Conservation (phyloP, 2,329 filamentous ascomycete species). For the Ophiostoma montium region DNA sequence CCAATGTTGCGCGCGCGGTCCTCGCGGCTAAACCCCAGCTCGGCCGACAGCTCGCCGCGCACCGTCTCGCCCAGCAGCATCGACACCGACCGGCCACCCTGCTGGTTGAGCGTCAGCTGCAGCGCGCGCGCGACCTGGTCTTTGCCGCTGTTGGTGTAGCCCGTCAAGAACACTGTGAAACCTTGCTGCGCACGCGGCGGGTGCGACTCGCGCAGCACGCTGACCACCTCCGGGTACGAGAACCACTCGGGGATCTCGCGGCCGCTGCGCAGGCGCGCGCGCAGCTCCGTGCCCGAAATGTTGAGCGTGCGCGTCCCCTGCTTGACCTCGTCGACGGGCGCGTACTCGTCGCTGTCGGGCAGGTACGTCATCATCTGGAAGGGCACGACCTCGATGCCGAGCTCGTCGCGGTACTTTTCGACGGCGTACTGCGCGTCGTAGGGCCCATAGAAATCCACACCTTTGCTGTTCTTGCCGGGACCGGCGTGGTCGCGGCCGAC, state of each 20-base stretch:
- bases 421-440: conserved; percentile 96
- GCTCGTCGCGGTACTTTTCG: conserved; percentile 90
- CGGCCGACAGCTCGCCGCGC: conserved; percentile 79
- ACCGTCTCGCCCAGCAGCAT: conserved; percentile 93
- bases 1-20: conserved; percentile 92
- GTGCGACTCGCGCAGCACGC: conserved; percentile 90
- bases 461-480: conserved; percentile 95
- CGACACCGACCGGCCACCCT: conserved; percentile 86
- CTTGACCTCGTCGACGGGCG: conserved; percentile 78
- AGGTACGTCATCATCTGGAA: conserved; percentile 99
- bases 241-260: conserved; percentile 98
- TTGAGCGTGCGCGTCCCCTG: conserved; percentile 73
- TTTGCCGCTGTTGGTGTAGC: conserved; percentile 94
- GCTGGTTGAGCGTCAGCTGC: conserved; percentile 95
- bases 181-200: conserved; percentile 82
- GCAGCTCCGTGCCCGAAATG: conserved; percentile 82
- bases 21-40: conserved; percentile 86
- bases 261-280: conserved; percentile 76
- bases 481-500: conserved; percentile 97
- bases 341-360: conserved; percentile 93
- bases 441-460: conserved; percentile 92
- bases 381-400: conserved; percentile 95
- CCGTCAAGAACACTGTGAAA: conserved; percentile 96
- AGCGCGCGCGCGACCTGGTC: conserved; percentile 90
- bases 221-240: conserved; percentile 97